Percentiles rank a stretch among this genome's conserved stretches.
These are phyloP conservation scores for Myxozyma neotropica DNA, from an alignment of 805 yeast genomes.

Conservation along the genomic window DNA sequence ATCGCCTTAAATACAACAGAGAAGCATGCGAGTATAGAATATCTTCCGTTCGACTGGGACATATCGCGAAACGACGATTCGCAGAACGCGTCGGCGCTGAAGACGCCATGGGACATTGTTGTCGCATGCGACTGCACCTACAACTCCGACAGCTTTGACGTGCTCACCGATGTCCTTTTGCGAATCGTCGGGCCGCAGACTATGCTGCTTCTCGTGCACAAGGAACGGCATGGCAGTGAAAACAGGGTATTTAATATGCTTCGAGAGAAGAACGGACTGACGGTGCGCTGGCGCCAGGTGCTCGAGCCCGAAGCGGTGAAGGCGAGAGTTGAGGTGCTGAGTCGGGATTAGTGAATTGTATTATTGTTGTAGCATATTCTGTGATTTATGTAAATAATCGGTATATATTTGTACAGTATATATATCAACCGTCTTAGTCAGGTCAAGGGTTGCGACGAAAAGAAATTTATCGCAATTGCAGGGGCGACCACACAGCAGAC, in stretches of 20 bases:
- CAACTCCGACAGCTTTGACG: slow-evolving; percentile 47
- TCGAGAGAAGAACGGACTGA: slow-evolving; percentile 19
- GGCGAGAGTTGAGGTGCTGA: slow-evolving; percentile 13
- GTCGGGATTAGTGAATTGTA: neutral
- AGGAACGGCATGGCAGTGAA: slow-evolving; percentile 37
- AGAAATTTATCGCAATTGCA: neutral
- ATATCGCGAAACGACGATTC: slow-evolving; percentile 22
- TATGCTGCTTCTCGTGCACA: slow-evolving; percentile 41
- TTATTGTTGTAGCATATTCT: neutral
- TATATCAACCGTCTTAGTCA: too few species aligned
- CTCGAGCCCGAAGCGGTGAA: slow-evolving; percentile 10
- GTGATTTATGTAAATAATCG: too few species aligned
- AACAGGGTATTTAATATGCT: slow-evolving; percentile 24
- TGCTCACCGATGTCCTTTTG: slow-evolving; percentile 41
- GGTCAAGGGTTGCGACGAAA: slow-evolving; percentile 6
- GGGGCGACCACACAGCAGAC: neutral
- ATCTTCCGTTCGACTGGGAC: slow-evolving; percentile 47
- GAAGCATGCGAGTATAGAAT: slow-evolving; percentile 38
- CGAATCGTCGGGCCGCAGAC: slow-evolving; percentile 25
- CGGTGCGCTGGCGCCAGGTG: slow-evolving; percentile 5
- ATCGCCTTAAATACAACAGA: slow-evolving; percentile 37
- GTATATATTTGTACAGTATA: too few species aligned
- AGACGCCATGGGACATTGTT: slow-evolving; percentile 45
- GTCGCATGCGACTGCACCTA: slow-evolving; percentile 50
- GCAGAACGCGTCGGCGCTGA: slow-evolving; percentile 35